Evolutionary conservation across 805 yeast species (phyloP).

Genomic region (Candida sonorensis): DNA sequence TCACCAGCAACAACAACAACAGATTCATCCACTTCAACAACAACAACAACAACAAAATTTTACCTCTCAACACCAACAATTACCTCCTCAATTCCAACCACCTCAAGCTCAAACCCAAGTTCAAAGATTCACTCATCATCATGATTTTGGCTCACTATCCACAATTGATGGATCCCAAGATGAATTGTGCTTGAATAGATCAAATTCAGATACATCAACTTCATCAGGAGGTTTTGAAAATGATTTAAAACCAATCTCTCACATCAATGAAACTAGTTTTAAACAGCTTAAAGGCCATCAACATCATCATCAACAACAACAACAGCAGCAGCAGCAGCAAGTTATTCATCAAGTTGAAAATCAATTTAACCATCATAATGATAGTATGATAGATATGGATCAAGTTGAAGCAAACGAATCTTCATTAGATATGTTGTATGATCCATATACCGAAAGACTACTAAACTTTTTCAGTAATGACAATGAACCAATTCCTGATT

Average conservation of each 20-base stretch:
- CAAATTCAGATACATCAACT: slow-evolving; percentile 23
- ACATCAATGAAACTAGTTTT: slow-evolving; percentile 8
- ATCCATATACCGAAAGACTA: slow-evolving; percentile 33
- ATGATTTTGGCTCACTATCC: slow-evolving; percentile 20
- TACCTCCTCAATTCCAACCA: slow-evolving; percentile 6
- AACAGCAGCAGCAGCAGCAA: neutral
- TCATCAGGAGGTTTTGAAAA: slow-evolving; percentile 16
- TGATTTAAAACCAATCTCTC: slow-evolving; percentile 11
- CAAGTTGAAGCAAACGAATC: too few species aligned
- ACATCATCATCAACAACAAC: slow-evolving; percentile 18
- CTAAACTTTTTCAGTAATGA: slow-evolving; percentile 50
- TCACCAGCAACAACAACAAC: slow-evolving; percentile 7
- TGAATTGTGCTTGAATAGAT: slow-evolving; percentile 18
- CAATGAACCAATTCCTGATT: slow-evolving; percentile 28
- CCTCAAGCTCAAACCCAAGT: slow-evolving; percentile 10
- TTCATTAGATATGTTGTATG: too few species aligned
- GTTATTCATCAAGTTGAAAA: slow-evolving; percentile 1
- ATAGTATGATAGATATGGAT: slow-evolving; percentile 6
- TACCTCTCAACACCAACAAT: slow-evolving; percentile 8
- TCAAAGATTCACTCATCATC: slow-evolving; percentile 13
- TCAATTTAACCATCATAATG: slow-evolving; percentile 1
- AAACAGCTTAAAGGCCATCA: slow-evolving; percentile 12
- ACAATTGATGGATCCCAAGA: slow-evolving; percentile 25
- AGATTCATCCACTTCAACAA: slow-evolving; percentile 9
- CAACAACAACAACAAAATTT: slow-evolving; percentile 3